Percentiles rank a stretch among this genome's conserved stretches.
phyloP scores from a whole-genome alignment of 495 filamentous ascomycete species.

The Xylaria nigripes region DNA sequence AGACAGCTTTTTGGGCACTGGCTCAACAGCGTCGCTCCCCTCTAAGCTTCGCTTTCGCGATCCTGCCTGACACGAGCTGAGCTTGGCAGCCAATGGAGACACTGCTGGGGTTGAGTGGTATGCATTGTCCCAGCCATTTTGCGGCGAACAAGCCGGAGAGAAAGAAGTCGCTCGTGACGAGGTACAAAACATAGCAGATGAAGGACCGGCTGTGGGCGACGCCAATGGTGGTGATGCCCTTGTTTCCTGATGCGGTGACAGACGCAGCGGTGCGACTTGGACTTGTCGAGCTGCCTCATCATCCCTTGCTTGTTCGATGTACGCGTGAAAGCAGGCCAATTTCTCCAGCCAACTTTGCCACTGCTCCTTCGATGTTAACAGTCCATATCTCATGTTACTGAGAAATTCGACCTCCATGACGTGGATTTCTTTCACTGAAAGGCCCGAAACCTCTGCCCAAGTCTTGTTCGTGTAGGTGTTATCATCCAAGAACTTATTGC shows the following conservation, averaged over 20 bases:
- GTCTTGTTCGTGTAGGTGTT: conserved; percentile 99
- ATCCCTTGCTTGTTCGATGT: conserved; percentile 57
- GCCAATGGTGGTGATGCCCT: conserved; percentile 35
- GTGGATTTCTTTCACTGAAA: conserved; percentile 91
- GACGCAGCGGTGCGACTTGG: conserved; percentile 28
- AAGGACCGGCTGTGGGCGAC: conserved; percentile 35
- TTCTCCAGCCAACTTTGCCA: conserved; percentile 84
- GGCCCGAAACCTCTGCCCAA: conserved; percentile 96
- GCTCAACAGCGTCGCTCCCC: conserved; percentile 48
- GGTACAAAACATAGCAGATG: conserved; percentile 26
- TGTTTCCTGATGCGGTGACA: conserved; percentile 29
- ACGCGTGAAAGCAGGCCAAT: conserved; percentile 68
- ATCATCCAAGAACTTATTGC: conserved; percentile 98
- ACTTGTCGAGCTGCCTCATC: conserved; percentile 20
- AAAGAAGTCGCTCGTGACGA: conserved; percentile 22
- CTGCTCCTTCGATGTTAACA: conserved; percentile 72
- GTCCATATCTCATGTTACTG: conserved; percentile 94
- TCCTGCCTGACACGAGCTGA: conserved; percentile 35
- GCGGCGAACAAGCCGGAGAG: conserved; percentile 25
- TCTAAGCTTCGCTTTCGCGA: conserved; percentile 68
- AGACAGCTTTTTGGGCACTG: conserved; percentile 54
- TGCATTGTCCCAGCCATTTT: conserved; percentile 26
- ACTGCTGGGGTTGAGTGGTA: conserved; percentile 34
- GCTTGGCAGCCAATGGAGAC: conserved; percentile 48
- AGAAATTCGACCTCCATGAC: conserved; percentile 99